These are phyloP conservation scores for Astrothelium macrocarpum DNA, from an alignment of 495 filamentous ascomycete genomes.

Conservation along the genomic window DNA sequence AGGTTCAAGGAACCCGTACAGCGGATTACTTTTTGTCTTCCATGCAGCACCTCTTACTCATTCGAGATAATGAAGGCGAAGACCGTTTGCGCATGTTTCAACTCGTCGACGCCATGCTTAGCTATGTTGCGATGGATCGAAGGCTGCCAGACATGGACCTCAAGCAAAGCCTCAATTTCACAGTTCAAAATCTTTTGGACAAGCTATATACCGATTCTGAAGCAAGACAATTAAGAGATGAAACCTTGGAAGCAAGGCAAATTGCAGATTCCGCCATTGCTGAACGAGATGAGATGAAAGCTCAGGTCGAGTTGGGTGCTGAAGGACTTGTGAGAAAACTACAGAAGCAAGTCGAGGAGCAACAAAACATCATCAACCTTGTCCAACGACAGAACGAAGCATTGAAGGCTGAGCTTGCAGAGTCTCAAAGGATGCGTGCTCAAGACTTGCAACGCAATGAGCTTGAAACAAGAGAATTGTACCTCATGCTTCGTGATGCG, in stretches of 20 bases:
- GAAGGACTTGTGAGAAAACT: constrained; percentile 89
- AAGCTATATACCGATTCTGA: constrained; percentile 94
- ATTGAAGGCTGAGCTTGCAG: constrained; percentile 79
- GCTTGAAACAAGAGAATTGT: constrained; percentile 88
- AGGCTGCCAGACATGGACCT: constrained; percentile 93
- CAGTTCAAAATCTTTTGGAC: constrained; percentile 88
- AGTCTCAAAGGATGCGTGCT: constrained; percentile 73
- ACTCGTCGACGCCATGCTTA: constrained; percentile 93
- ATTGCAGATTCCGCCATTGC: constrained; percentile 92
- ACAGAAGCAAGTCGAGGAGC: constrained; percentile 87
- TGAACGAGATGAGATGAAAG: constrained; percentile 90
- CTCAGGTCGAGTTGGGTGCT: constrained; percentile 85
- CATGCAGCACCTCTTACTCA: constrained; percentile 88
- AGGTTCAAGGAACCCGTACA: constrained; percentile 69
- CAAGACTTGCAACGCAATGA: constrained; percentile 93
- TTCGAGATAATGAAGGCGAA: constrained; percentile 86
- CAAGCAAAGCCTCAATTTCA: constrained; percentile 93
- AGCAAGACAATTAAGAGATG: constrained; percentile 81
- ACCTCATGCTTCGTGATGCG: constrained; percentile 96
- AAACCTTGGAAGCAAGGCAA: constrained; percentile 77
- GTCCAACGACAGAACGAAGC: constrained; percentile 76
- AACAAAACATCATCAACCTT: constrained; percentile 78
- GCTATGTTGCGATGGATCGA: constrained; percentile 97
- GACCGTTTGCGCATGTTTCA: constrained; percentile 95
- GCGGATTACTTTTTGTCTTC: constrained; percentile 95